Conservation (phyloP, 768 basidiomycete genomes). For the Thelephora aurantiotincta region DNA sequence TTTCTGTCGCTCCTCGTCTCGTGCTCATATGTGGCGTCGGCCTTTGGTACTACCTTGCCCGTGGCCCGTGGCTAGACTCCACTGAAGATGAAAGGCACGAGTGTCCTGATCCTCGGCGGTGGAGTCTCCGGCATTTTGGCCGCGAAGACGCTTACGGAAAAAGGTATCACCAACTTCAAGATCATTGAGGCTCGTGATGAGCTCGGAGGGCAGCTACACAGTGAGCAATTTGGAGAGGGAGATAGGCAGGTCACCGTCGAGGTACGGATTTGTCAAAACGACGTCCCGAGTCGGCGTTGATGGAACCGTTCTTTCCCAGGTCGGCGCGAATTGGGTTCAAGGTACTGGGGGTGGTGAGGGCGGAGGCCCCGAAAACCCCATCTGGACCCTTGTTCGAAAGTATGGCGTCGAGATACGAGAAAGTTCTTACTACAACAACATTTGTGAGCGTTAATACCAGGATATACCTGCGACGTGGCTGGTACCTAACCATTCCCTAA, state of each 20-base stretch:
- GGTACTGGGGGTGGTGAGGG: constrained; percentile 11
- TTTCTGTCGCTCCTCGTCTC: too few relatives aligned
- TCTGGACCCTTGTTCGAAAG: constrained; percentile 36
- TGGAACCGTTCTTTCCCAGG: neutral
- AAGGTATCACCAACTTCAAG: constrained; percentile 38
- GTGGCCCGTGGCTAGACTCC: too few relatives aligned
- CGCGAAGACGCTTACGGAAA: constrained; percentile 37
- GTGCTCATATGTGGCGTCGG: too few relatives aligned
- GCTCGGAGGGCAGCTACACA: constrained; percentile 42
- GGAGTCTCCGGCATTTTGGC: constrained; percentile 50
- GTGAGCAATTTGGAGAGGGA: constrained; percentile 23
- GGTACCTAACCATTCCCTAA: constrained; percentile 13
- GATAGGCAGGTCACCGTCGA: constrained; percentile 29
- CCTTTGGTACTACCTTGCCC: too few relatives aligned
- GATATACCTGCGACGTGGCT: too few relatives aligned
- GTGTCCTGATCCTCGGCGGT: constrained; percentile 46
- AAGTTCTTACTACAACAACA: constrained; percentile 18
- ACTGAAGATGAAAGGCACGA: constrained; percentile 8
- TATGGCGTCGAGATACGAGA: constrained; percentile 28
- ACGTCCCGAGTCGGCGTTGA: constrained; percentile 17
- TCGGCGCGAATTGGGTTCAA: constrained; percentile 21
- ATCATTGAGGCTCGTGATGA: constrained; percentile 41
- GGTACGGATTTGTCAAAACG: constrained; percentile 14
- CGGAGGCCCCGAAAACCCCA: constrained; percentile 39
- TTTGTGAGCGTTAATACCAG: constrained; percentile 10